Conservation (phyloP, 129 eudicot genomes). For the Apium graveolens region DNA sequence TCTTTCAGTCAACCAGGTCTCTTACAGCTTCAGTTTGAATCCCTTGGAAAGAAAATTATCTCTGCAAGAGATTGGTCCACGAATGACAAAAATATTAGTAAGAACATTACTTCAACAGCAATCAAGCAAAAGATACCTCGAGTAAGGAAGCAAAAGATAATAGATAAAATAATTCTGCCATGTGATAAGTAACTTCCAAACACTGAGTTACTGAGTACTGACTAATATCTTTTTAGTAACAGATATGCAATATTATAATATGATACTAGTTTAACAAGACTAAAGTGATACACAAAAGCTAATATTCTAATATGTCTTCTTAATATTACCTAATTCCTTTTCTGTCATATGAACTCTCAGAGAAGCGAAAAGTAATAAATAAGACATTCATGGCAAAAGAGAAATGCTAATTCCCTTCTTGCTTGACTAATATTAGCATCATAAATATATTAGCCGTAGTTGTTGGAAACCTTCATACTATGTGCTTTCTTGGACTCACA, state of each 20-base stretch:
- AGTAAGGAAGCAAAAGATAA: not conserved
- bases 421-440: not conserved
- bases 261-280: not conserved
- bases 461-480: not conserved
- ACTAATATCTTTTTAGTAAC: not conserved
- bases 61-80: not conserved
- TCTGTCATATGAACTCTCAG: not conserved
- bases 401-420: not conserved
- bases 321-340: not conserved
- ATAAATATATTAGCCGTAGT: not conserved
- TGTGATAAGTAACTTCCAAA: not conserved
- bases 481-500: not conserved
- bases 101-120: not conserved
- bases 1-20: not conserved
- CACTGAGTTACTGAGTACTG: not conserved
- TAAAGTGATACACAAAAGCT: not conserved
- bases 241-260: not conserved
- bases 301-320: not conserved
- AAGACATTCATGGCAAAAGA: not conserved
- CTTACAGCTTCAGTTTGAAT: not conserved
- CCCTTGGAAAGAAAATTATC: not conserved
- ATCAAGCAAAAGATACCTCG: not conserved
- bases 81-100: not conserved
- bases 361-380: not conserved
- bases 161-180: not conserved